Evolutionary conservation across 768 basidiomycete genomes (phyloP), one percentile per base, ranked within the genome.

Genomic region (Mycena amicta): DNA sequence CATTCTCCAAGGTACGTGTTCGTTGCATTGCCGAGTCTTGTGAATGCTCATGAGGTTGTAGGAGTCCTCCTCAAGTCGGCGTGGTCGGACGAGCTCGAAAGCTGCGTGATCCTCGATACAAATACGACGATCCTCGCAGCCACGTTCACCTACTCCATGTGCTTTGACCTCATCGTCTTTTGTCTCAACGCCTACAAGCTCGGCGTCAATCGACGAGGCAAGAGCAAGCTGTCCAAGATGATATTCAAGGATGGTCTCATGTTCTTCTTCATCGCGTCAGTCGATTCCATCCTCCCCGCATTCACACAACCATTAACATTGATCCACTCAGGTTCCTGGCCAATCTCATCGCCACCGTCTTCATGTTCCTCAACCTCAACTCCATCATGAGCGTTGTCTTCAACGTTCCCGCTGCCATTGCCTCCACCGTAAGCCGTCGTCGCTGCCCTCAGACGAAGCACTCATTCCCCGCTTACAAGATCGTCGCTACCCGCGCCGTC

Each of bases 121-220:
- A 82, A 86, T 67, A 90, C 83, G 68, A 83, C 69, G 8, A 71
- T 89, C 52, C 79, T 90, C 29, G 85, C 86, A 4, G 84, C 85
- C 2, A 86, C 86, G 3, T 90, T 89, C 70, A 86, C 89, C 29
- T 90, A 90, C 64, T 84, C 88, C 28, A 91, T 90, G 89, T 75
- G 77, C 66, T 89, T 90, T 67, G 89, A 90, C 67, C 72, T 88
- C 22, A 57, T 80, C 27, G 86, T 89, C 37, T 77, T 90, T 45
- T 58, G 74, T 25, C 71, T 90, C 62, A 88, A 82, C 33, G 81
- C 79, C 13, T 84, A 81, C 71, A 89, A 87, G 67, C 79, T 90
- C 23, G 60, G 75, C 8, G 69, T 74, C 1, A 53, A 68, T 12
- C 59, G 62, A 33, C 63, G 43, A 60, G 73, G 69, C 20, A 68